Base-by-base conservation (phyloP, 495 filamentous ascomycete species). In the Elaphomyces granulatus region DNA sequence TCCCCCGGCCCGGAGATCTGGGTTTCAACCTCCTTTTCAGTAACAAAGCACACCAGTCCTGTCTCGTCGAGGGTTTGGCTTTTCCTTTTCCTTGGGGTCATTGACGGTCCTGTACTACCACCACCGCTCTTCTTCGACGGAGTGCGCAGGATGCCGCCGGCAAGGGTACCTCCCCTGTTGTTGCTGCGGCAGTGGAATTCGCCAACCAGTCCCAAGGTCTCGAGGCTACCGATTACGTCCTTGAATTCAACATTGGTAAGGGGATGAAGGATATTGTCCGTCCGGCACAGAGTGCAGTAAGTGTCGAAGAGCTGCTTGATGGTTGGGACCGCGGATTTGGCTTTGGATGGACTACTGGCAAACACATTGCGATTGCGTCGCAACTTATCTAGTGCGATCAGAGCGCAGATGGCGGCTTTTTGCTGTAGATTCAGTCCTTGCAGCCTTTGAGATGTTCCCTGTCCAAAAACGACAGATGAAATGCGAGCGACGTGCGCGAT, bases 361-460 rank as follows among this genome's bases (percentile, higher is more conserved):
- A 64, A 60, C 4, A 59, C 23, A 40, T 61, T 41, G 41, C 42
- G 36, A 30, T 59, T 58, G 3, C 56, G 66, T 32, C 59, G 57
- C 45, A 60, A 61, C 36, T 69, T 82, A 56, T 95, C 87, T 1
- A 88, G 70, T 1, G 85, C 83, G 34, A 86, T 64, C 19, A 96
- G 66, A 0, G 87, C 72, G 58, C 92, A 96, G 17, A 99, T 71
- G 6, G 84, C 86, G 2, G 87, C 90, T 58, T 94, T 99, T 64
- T 96, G 92, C 49, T 99, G 90, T 0, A 96, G 70, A 50, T 95
- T 96, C 32, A 99, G 70, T 1, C 74, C 75, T 58, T 83, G 80
- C 4, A 99, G 71, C 39, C 90, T 73, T 45, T 93, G 83, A 8
- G 66, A 70, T 9, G 85, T 77, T 23, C 84, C 86, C 48, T 93